A percentile compares a stretch with the other conserved stretches of the same genome.
Evolutionary conservation across 345 rosid species (phyloP).

Genomic region (Ailanthus altissimus): DNA sequence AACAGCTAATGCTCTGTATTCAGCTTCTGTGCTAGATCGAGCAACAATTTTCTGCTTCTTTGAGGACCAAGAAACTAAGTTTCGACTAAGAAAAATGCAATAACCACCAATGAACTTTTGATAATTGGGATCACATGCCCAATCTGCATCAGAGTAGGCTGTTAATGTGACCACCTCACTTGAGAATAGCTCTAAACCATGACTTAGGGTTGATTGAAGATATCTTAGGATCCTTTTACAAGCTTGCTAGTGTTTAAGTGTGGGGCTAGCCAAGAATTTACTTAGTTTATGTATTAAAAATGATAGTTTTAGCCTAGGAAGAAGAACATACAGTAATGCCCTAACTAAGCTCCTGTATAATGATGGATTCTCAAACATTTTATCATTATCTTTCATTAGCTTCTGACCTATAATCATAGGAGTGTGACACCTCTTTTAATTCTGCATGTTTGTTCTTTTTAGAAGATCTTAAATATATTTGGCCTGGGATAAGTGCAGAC

Average conservation of each 20-base stretch:
- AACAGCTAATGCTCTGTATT: background rate
- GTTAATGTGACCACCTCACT: rapidly evolving
- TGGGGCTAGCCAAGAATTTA: background rate
- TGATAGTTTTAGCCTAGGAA: background rate
- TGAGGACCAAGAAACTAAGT: background rate
- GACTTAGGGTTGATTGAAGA: background rate
- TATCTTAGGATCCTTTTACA: background rate
- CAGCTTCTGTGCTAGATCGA: background rate
- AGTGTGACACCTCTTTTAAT: too few species aligned
- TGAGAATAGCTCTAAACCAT: too few species aligned
- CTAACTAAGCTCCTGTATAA: background rate
- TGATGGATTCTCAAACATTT: background rate
- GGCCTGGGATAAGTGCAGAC: too few species aligned
- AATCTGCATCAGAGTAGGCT: background rate
- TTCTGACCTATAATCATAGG: background rate
- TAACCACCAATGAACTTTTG: background rate
- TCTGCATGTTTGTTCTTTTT: too few species aligned
- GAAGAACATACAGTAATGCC: background rate
- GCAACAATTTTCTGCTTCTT: background rate
- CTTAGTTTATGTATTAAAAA: too few species aligned
- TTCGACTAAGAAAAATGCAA: background rate
- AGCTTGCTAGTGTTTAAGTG: background rate
- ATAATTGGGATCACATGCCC: background rate
- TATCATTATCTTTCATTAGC: too few species aligned
- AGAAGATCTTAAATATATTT: too few species aligned